Percentiles rank a stretch among this genome's conserved stretches.
Evolutionary conservation across 345 rosid species (phyloP).

Genomic region (Abelmoschus esculentus): DNA sequence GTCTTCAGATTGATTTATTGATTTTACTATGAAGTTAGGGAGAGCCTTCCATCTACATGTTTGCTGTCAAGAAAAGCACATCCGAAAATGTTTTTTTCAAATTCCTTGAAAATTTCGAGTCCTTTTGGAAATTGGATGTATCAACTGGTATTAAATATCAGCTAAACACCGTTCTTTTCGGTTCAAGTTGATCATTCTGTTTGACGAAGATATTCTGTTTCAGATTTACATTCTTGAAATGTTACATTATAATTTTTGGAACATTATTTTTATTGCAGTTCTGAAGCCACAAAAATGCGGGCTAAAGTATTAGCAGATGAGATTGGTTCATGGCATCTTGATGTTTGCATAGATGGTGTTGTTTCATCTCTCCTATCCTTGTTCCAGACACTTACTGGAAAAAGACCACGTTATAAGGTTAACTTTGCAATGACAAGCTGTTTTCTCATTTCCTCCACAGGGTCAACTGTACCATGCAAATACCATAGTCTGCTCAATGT

Average conservation of each 20-base stretch:
- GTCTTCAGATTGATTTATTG: no score
- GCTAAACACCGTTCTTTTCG: background rate
- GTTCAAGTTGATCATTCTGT: background rate
- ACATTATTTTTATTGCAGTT: constrained; percentile 37
- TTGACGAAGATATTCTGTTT: background rate
- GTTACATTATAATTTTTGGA: constrained; percentile 4
- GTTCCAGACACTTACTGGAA: constrained; percentile 82
- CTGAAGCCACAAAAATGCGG: constrained; percentile 54
- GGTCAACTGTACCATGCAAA: background rate
- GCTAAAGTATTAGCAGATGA: constrained; percentile 81
- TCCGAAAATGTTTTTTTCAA: background rate
- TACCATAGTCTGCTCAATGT: background rate
- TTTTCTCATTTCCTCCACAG: background rate
- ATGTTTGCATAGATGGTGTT: constrained; percentile 70
- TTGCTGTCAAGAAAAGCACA: background rate
- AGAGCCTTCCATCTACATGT: background rate
- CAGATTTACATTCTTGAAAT: background rate
- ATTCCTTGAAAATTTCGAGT: background rate
- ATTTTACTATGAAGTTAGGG: no score
- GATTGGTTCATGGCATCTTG: constrained; percentile 96
- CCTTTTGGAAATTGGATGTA: background rate
- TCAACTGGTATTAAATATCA: background rate
- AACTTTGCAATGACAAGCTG: background rate
- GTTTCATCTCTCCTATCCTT: constrained; percentile 69
- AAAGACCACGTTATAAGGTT: constrained; percentile 76